These are phyloP conservation scores for Sclerotinia trifoliorum DNA, from an alignment of 2,329 filamentous ascomycete genomes.

Conservation along the genomic window DNA sequence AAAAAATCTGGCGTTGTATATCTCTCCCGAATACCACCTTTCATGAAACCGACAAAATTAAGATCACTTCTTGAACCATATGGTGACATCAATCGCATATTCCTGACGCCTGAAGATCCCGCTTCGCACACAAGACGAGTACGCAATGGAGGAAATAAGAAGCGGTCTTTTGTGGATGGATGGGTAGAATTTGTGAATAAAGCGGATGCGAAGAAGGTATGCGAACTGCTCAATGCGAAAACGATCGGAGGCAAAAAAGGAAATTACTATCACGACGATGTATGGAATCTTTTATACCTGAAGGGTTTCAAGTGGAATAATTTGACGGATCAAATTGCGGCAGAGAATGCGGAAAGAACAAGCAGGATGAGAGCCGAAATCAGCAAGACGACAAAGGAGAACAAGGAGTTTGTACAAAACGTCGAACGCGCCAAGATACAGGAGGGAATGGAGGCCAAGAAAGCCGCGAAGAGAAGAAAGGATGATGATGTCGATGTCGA, in stretches of 20 bases:
- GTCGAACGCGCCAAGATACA: conserved; percentile 78
- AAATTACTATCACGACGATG: conserved; percentile 78
- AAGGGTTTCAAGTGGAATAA: conserved; percentile 80
- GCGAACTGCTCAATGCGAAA: conserved; percentile 72
- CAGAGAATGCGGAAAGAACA: conserved; percentile 76
- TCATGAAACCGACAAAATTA: conserved; percentile 81
- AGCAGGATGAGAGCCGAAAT: conserved; percentile 78
- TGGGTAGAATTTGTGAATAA: conserved; percentile 83
- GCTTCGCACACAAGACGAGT: conserved; percentile 64
- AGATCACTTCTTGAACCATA: conserved; percentile 73
- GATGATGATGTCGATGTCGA: conserved; percentile 36
- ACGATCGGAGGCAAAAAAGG: conserved; percentile 83
- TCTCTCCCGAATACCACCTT: conserved; percentile 79
- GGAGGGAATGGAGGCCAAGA: conserved; percentile 67
- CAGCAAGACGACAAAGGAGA: conserved; percentile 71
- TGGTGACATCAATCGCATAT: conserved; percentile 73
- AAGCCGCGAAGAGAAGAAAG: conserved; percentile 47
- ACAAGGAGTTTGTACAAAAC: conserved; percentile 77
- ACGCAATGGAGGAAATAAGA: conserved; percentile 76
- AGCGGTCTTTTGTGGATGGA: conserved; percentile 76
- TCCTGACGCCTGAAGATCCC: conserved; percentile 74
- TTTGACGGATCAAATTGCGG: conserved; percentile 73
- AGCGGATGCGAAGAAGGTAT: conserved; percentile 72
- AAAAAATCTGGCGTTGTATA: conserved; percentile 79
- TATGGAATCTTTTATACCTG: conserved; percentile 82